Evolutionary conservation across 352 stramenopile genomes (phyloP), one percentile per base, ranked within the genome.

Genomic region (Phytophthora sp.): DNA sequence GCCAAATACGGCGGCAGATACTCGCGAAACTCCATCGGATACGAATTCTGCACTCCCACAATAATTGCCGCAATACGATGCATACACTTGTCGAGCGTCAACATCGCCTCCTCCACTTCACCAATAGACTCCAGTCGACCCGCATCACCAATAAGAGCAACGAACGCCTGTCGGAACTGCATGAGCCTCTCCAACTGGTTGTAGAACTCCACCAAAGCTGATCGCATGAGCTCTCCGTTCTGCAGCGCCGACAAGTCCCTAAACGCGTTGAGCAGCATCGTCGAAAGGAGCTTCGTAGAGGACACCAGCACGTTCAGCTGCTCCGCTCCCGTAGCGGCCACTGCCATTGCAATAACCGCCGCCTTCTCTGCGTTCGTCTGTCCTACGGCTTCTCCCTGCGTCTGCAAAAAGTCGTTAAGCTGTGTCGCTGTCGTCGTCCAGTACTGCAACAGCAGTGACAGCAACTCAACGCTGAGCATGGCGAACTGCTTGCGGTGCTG

Each of bases 11-110:
- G 76, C 51, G 79, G 31, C 45, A 96, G 49, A 55, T 93, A 93
- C 21, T 86, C 76, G 20, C 88, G 86, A 56, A 94, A 96, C 73
- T 94, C 88, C 59, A 96, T 86, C 36, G 88, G 73, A 67, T 96
- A 92, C 58, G 82, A 73, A 38, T 92, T 89, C 54, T 96, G 88
- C 8, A 91, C 63, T 7, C 66, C 82, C 24, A 93, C 84, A 23
- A 94, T 73, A 38, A 93, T 80, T 3, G 49, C 71, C 0, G 88
- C 83, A 54, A 90, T 77, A 15, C 80, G 78, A 36, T 84, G 82
- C 69, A 84, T 77, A 42, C 84, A 81, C 36, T 93, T 93, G 66
- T 94, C 79, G 7, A 90, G 62, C 18, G 42, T 59, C 35, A 53
- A 26, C n/a, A 72, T 54, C 18, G 38, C 33, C 26, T 72, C 30